Conservation (phyloP, 1,139 yeast genomes). For the Chernovozyma aurita region DNA sequence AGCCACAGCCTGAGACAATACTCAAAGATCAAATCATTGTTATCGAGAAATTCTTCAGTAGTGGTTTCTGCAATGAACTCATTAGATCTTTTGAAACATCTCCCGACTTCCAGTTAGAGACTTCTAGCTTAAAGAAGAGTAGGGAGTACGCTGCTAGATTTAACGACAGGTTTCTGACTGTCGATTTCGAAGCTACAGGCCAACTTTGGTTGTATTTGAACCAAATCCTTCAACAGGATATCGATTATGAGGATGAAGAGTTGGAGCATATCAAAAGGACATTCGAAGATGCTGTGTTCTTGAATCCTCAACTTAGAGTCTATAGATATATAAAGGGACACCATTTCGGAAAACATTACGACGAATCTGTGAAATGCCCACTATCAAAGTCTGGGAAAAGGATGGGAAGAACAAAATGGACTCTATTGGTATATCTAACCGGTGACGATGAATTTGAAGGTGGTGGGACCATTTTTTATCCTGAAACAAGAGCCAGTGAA, state of each 20-base stretch:
- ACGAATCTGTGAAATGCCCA: conserved; percentile 47
- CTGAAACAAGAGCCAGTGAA: conserved; percentile 21
- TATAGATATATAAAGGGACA: conserved; percentile 58
- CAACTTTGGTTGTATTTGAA: conserved; percentile 43
- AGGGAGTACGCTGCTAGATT: conserved; percentile 56
- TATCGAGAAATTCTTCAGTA: conserved; percentile 41
- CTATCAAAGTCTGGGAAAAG: conserved; percentile 12
- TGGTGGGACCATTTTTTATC: conserved; percentile 60
- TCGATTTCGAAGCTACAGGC: conserved; percentile 36
- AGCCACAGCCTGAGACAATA: conserved; percentile 30
- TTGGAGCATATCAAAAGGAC: conserved; percentile 17
- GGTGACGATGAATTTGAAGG: conserved; percentile 56
- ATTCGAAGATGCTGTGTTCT: conserved; percentile 42
- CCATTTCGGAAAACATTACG: conserved; percentile 61
- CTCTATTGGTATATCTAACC: conserved; percentile 54
- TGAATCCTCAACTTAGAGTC: conserved; percentile 55
- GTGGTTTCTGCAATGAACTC: conserved; percentile 40
- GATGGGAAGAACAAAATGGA: conserved; percentile 52
- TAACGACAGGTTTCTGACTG: conserved; percentile 48
- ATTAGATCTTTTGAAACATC: conserved; percentile 30
- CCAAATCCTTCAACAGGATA: conserved; percentile 25
- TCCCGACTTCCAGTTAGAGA: conserved; percentile 31
- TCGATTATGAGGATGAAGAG: conserved; percentile 30
- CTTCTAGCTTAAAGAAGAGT: conserved; percentile 47
- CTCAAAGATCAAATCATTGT: conserved; percentile 43